These are phyloP conservation scores for Torulaspora microellipsoides DNA, from an alignment of 805 yeast species.

Conservation along the genomic window DNA sequence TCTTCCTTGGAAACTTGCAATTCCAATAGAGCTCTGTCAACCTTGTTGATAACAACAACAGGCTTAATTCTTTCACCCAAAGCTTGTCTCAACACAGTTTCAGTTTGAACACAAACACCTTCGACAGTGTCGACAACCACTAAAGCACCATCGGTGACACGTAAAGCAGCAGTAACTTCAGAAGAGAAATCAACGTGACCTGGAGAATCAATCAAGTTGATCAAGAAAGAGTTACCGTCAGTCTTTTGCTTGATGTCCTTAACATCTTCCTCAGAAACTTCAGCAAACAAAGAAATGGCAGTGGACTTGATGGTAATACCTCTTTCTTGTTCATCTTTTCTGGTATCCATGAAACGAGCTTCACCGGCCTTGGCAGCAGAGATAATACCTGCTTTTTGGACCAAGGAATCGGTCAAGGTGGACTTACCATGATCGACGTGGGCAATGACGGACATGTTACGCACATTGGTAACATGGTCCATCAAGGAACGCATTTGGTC, in stretches of 20 bases:
- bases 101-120: constrained; percentile 99
- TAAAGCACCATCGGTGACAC: constrained; percentile 99
- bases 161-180: constrained; percentile 99
- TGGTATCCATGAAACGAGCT: constrained; percentile 99
- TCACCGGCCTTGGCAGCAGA: constrained; percentile 99
- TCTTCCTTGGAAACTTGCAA: constrained; percentile 99
- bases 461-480: constrained; percentile 99
- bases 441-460: constrained; percentile 99
- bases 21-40: constrained; percentile 98
- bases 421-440: constrained; percentile 99
- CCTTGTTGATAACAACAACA: constrained; percentile 97
- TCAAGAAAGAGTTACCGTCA: constrained; percentile 89
- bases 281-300: constrained; percentile 92
- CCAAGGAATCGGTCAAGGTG: constrained; percentile 97
- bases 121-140: constrained; percentile 99
- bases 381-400: constrained; percentile 98
- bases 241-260: constrained; percentile 83
- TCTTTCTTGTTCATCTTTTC: constrained; percentile 99
- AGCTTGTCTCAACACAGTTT: constrained; percentile 98
- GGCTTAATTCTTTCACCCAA: constrained; percentile 99
- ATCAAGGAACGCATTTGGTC: constrained; percentile 96
- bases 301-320: constrained; percentile 99
- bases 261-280: constrained; percentile 75
- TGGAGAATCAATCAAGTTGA: constrained; percentile 98
- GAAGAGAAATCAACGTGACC: constrained; percentile 99